phyloP scores from a whole-genome alignment of 768 basidiomycete species.

The Fibroporia radiculosa region DNA sequence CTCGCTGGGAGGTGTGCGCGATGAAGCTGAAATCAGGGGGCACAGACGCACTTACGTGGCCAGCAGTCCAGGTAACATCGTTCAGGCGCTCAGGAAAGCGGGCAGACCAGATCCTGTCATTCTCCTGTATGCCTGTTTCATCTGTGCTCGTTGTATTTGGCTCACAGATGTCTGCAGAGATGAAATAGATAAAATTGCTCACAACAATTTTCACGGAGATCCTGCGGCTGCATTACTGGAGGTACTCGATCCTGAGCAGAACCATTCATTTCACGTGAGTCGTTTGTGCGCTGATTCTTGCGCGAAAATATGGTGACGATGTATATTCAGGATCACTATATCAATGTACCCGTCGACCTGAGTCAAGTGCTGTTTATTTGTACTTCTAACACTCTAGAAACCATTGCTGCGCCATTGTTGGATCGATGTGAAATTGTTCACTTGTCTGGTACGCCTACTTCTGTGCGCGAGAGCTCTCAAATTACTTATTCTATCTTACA shows the following conservation, averaged over 20 bases:
- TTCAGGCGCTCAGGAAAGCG: slow-evolving; percentile 81
- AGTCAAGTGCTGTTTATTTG: slow-evolving; percentile 89
- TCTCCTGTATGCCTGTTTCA: slow-evolving; percentile 39
- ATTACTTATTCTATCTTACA: slow-evolving; percentile 10
- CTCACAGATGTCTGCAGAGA: slow-evolving; percentile 34
- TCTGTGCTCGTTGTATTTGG: not conserved
- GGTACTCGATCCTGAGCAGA: slow-evolving; percentile 92
- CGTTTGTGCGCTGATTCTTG: not conserved
- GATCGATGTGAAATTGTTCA: slow-evolving; percentile 89
- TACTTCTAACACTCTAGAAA: slow-evolving; percentile 85
- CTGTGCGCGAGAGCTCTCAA: not conserved
- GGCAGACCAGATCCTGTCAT: slow-evolving; percentile 76
- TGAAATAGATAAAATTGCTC: slow-evolving; percentile 88
- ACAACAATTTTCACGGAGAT: slow-evolving; percentile 86
- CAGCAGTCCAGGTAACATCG: slow-evolving; percentile 75
- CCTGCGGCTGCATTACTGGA: slow-evolving; percentile 87
- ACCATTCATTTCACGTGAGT: slow-evolving; percentile 69
- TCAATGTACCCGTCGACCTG: slow-evolving; percentile 83
- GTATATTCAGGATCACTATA: slow-evolving; percentile 70
- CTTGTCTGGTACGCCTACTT: slow-evolving; percentile 46
- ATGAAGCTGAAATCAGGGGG: slow-evolving; percentile 82
- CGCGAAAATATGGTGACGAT: not conserved
- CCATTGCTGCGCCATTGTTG: slow-evolving; percentile 79
- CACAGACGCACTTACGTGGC: slow-evolving; percentile 88
- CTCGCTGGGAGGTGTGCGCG: slow-evolving; percentile 85